Base-by-base conservation (phyloP, 768 basidiomycete genomes). In the Calocera cornea region DNA sequence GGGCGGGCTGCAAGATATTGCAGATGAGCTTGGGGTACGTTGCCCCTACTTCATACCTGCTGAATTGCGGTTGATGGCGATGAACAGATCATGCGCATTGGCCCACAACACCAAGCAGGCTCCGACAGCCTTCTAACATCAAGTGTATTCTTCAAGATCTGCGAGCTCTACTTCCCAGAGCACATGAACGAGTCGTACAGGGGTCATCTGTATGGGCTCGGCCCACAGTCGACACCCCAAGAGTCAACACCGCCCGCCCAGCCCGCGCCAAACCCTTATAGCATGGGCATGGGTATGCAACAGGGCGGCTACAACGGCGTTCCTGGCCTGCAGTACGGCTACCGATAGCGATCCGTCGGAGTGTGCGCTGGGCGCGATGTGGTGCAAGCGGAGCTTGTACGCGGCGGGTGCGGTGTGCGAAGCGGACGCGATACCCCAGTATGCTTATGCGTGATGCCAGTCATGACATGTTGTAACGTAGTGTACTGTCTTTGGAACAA, bases 41-140 rank as follows among this genome's bases (percentile, higher is more conserved):
- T 54, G n/a, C n/a, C 22, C 65, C 38, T 40, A 60, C 40, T 33
- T 65, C 38, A 22, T 54, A 41, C 33, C 60, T 24, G 34, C 63
- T 54, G 60, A 68, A 66, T 64, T 36, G 44, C 16, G 41, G 65
- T 64, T 31, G 36, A 38, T 2, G 3, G 1, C 34, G 0, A 22
- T 2, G 0, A 14, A 1, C 73, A 95, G 94, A 88, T 97, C 33
- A 81, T 87, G 77, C 86, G 95, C 49, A 90, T 93, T 76, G 93
- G 92, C 3, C 83, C 86, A 24, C 90, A 92, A 66, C 94, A 97
- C 77, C 95, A 97, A 79, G 94, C 95, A 11, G 95, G 97, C 16
- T 95, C 92, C n/a, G 97, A 98, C 75, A 92, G 90, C 16, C 86
- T 98, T 44, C 83, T 99, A 54, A 97, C 95, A 7, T 86, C 93